Base-by-base conservation (phyloP, 202 grass and related monocot genomes). In the Brachypodium distachyon region DNA sequence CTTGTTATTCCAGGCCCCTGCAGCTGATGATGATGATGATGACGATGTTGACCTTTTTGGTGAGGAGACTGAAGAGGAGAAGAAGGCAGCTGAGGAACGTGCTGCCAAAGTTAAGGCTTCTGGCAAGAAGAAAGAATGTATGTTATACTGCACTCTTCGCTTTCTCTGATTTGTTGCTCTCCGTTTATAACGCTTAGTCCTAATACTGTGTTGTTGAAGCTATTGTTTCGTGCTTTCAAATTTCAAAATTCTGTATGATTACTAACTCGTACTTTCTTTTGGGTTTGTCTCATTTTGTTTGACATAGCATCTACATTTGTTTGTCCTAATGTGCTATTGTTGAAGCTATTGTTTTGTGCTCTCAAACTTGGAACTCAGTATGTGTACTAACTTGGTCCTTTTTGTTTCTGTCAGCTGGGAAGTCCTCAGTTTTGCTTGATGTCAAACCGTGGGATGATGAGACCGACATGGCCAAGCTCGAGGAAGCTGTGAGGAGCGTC, bases 381-480 rank as follows among this genome's bases (percentile, higher is more conserved):
- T 39, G 32, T 3, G 0, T 70, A 10, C 32, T 88, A 40, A 80
- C 6, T 27, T 37, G 17, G 38, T 67, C 0, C 7, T 44, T 43
- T 11, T 53, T 55, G 21, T 7, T 57, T 80, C 2, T 85, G 12
- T 67, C 47, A 83, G 80, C 67, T 85, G 96, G 96, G 26, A 98
- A 98, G 78, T 92, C 96, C 0, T 98, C 96, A 39, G 96, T 98
- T 67, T 81, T 98, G 18, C 90, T 98, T 81, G 96, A 98, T 85
- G 96, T 95, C 44, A 95, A 98, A 64, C 89, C 96, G 48, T 98
- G 96, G 91, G 96, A 98, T 17, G 91, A 98, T 67, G 96, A 98
- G 39, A 95, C 96, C 16, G 96, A 98, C 75, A 98, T 98, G 96
- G 62, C 81, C 22, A 99, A 99, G 87, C 85, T 99, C 0, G 96